These are phyloP conservation scores for Hordeum marinum DNA, from an alignment of 176 grass and related monocot genomes.

Conservation along the genomic window DNA sequence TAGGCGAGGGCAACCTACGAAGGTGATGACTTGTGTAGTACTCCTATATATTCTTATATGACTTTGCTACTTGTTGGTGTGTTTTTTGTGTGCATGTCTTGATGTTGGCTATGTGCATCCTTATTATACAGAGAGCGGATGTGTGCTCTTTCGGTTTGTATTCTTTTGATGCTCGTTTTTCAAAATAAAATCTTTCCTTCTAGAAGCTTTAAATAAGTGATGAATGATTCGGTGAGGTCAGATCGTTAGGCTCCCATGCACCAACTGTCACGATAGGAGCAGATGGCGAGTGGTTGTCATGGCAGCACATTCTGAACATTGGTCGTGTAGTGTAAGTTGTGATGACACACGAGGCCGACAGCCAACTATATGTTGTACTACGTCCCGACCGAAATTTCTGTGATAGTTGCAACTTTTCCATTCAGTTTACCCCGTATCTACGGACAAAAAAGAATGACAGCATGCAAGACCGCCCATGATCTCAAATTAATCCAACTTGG, in stretches of 20 bases:
- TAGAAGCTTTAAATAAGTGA: background rate
- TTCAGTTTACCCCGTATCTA: background rate
- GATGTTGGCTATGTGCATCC: no score
- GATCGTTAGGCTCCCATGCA: background rate
- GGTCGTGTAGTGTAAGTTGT: background rate
- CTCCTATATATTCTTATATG: no score
- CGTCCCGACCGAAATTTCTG: background rate
- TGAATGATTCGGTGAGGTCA: background rate
- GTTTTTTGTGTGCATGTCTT: no score
- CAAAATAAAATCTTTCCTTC: background rate
- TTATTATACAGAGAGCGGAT: no score
- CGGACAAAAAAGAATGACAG: background rate
- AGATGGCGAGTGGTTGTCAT: background rate
- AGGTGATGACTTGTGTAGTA: no score
- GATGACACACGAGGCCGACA: background rate
- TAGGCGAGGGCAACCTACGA: no score
- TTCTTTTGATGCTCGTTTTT: no score
- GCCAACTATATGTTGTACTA: background rate
- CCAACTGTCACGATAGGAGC: background rate
- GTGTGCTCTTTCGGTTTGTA: no score
- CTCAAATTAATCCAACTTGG: background rate
- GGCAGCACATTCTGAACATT: background rate
- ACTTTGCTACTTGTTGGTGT: no score
- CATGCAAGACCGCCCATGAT: background rate
- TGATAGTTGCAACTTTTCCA: background rate